A percentile compares a stretch with the other conserved stretches of the same genome.
phyloP scores from a whole-genome alignment of 2,329 filamentous ascomycete species.

The Cordyceps fumosorosea region DNA sequence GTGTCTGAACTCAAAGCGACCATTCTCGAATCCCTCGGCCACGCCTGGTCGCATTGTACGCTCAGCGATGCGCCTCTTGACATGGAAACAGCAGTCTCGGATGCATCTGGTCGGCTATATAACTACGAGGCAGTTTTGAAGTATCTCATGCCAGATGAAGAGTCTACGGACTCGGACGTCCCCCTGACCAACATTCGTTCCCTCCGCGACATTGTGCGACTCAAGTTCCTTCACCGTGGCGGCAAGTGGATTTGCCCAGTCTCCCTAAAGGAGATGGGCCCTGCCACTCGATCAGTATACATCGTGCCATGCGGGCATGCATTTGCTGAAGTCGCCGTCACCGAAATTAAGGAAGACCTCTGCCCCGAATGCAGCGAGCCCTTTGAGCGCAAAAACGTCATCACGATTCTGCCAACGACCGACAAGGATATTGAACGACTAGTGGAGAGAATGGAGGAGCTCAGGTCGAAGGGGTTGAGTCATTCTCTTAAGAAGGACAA shows the following conservation, averaged over 20 bases:
- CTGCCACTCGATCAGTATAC: conserved; percentile 74
- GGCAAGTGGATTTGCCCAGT: conserved; percentile 77
- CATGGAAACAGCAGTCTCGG: conserved; percentile 68
- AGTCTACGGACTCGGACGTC: conserved; percentile 44
- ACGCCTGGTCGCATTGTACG: conserved; percentile 82
- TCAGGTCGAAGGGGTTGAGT: conserved; percentile 66
- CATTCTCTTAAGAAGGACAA: conserved; percentile 85
- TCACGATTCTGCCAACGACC: conserved; percentile 71
- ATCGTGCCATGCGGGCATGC: conserved; percentile 92
- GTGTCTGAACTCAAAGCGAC: conserved; percentile 84
- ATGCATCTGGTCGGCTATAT: conserved; percentile 78
- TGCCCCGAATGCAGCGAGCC: conserved; percentile 69
- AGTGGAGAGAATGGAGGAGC: conserved; percentile 56
- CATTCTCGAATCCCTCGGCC: conserved; percentile 74
- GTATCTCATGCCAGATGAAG: conserved; percentile 52
- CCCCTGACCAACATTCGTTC: conserved; percentile 61
- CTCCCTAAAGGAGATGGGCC: conserved; percentile 78
- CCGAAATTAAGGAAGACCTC: conserved; percentile 60
- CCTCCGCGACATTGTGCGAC: conserved; percentile 78
- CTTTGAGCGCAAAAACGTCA: conserved; percentile 68
- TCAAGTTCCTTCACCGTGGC: conserved; percentile 55
- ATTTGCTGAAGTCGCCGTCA: conserved; percentile 80
- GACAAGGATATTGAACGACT: conserved; percentile 65
- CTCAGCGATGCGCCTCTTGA: conserved; percentile 73
- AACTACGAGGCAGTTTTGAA: conserved; percentile 86